A percentile compares a stretch with the other conserved stretches of the same genome.
Evolutionary conservation across 768 basidiomycete species (phyloP).

Genomic region (Pleurotus giganteus): DNA sequence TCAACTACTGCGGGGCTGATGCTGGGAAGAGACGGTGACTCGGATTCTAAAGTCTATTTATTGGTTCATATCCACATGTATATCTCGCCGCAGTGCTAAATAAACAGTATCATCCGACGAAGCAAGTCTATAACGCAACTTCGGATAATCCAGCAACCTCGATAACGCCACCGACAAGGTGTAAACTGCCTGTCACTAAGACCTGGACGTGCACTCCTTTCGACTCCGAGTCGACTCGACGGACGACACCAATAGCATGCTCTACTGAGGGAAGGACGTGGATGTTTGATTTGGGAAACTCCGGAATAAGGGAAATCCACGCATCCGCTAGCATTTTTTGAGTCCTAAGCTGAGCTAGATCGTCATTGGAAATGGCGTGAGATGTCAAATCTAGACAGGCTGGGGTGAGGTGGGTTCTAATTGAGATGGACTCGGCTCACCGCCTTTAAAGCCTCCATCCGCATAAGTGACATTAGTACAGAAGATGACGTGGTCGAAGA

Average conservation of each 20-base stretch:
- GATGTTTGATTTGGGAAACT: slow-evolving; percentile 58
- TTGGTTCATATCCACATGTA: no score
- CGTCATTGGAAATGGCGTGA: slow-evolving; percentile 54
- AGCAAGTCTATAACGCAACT: slow-evolving; percentile 47
- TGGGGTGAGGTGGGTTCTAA: background rate
- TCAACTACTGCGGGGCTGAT: slow-evolving; percentile 50
- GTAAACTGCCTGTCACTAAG: slow-evolving; percentile 91
- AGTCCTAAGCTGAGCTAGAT: slow-evolving; percentile 63
- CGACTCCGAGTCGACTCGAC: slow-evolving; percentile 33
- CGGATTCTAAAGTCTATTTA: no score
- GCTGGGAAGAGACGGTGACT: slow-evolving; percentile 21
- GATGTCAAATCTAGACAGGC: background rate
- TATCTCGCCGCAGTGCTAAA: no score
- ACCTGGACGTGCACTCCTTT: slow-evolving; percentile 41
- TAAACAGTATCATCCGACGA: no score
- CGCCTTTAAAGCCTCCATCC: slow-evolving; percentile 87
- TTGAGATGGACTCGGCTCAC: slow-evolving; percentile 39
- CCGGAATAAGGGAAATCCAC: slow-evolving; percentile 65
- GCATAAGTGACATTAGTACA: slow-evolving; percentile 96
- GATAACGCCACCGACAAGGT: slow-evolving; percentile 90
- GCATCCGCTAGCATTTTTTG: slow-evolving; percentile 76
- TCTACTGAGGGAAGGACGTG: slow-evolving; percentile 88
- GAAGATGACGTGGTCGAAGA: slow-evolving; percentile 89
- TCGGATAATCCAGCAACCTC: slow-evolving; percentile 86
- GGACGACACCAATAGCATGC: slow-evolving; percentile 75